Conservation (phyloP, 768 basidiomycete species). For the Suillus plorans region DNA sequence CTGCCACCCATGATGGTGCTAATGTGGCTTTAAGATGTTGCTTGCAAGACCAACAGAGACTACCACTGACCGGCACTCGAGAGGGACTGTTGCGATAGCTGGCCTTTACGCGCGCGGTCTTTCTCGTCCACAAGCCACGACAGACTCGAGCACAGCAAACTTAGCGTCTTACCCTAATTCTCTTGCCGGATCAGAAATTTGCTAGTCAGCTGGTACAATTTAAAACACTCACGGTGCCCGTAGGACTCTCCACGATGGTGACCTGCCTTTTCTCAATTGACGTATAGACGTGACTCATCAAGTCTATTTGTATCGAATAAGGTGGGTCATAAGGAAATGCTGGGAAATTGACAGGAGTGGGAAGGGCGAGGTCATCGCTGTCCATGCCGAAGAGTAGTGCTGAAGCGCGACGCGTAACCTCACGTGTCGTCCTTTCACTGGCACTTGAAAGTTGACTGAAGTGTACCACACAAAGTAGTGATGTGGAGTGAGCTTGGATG, state of each 20-base stretch:
- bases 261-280: slow-evolving; percentile 75
- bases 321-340: slow-evolving; percentile 84
- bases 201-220: not conserved
- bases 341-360: slow-evolving; percentile 67
- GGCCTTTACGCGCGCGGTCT: slow-evolving; percentile 66
- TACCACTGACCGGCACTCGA: slow-evolving; percentile 27
- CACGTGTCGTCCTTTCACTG: not conserved
- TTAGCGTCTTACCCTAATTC: slow-evolving; percentile 83
- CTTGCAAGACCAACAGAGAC: not conserved
- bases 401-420: slow-evolving; percentile 18
- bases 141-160: slow-evolving; percentile 71
- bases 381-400: slow-evolving; percentile 7
- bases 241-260: slow-evolving; percentile 86
- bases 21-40: not conserved
- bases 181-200: not conserved
- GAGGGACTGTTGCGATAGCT: slow-evolving; percentile 38
- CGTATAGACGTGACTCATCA: slow-evolving; percentile 86
- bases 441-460: not conserved
- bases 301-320: slow-evolving; percentile 79
- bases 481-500: slow-evolving; percentile 12
- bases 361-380: slow-evolving; percentile 35
- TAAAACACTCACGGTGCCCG: slow-evolving; percentile 73
- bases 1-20: slow-evolving; percentile 76
- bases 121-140: slow-evolving; percentile 76
- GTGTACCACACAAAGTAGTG: not conserved